Percentiles rank a stretch among this genome's conserved stretches.
These are phyloP conservation scores for Solanum dulcamara DNA, from an alignment of 257 asterid species.

Conservation along the genomic window DNA sequence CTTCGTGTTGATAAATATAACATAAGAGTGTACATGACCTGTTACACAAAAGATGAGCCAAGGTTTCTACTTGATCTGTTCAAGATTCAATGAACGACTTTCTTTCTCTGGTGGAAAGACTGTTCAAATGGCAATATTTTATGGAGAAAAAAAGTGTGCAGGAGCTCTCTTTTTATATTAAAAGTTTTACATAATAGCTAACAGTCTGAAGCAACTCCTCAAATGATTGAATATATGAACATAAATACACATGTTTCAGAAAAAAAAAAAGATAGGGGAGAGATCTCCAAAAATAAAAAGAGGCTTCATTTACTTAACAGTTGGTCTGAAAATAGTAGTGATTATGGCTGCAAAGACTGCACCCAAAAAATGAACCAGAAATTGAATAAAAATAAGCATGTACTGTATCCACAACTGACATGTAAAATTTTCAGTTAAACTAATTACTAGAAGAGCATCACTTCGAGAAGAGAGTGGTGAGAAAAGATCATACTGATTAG, in stretches of 20 bases:
- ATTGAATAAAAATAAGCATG: too few relatives aligned
- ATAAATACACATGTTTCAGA: not conserved
- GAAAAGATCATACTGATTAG: not conserved
- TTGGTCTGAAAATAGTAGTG: too few relatives aligned
- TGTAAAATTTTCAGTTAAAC: not conserved
- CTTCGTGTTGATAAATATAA: not conserved
- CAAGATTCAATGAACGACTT: not conserved
- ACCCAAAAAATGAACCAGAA: too few relatives aligned
- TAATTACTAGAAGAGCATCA: not conserved
- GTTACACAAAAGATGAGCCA: not conserved
- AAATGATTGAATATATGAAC: not conserved
- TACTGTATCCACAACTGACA: not conserved
- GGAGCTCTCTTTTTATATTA: not conserved
- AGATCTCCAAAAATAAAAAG: not conserved
- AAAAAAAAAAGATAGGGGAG: not conserved
- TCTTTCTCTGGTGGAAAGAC: not conserved
- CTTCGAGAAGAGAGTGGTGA: not conserved
- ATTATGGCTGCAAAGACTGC: too few relatives aligned
- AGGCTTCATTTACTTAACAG: not conserved
- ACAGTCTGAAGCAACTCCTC: not conserved
- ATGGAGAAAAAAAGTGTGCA: not conserved
- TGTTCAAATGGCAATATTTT: not conserved
- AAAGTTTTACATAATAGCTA: not conserved
- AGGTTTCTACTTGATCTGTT: not conserved
- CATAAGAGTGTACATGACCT: not conserved